Percentiles rank a stretch among this genome's conserved stretches.
phyloP scores from a whole-genome alignment of 2,329 filamentous ascomycete genomes.

The Aspergillus phoenicis region DNA sequence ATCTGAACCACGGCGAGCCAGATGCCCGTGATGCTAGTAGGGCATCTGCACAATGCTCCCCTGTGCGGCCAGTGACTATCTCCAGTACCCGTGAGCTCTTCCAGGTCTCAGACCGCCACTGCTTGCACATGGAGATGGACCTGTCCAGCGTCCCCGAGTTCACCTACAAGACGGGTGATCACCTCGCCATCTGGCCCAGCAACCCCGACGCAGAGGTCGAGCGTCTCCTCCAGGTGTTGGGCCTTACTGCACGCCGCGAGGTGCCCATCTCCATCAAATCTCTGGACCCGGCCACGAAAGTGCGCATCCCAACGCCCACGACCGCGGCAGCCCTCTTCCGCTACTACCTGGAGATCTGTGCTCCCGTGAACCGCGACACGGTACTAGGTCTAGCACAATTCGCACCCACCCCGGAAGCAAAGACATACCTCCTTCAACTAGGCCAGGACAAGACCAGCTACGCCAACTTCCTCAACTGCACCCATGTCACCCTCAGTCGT shows the following conservation, averaged over 20 bases:
- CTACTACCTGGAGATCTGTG: constrained; percentile 91
- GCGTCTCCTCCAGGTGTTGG: constrained; percentile 72
- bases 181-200: constrained; percentile 88
- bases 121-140: constrained; percentile 86
- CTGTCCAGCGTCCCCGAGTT: constrained; percentile 75
- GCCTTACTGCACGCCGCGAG: constrained; percentile 50
- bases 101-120: constrained; percentile 76
- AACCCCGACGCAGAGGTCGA: constrained; percentile 86
- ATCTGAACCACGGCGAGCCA: constrained; percentile 86
- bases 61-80: constrained; percentile 83
- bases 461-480: constrained; percentile 71
- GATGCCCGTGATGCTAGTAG: constrained; percentile 59
- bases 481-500: constrained; percentile 66
- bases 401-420: constrained; percentile 74
- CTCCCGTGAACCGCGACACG: constrained; percentile 89
- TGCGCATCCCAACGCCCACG: constrained; percentile 87
- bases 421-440: constrained; percentile 78
- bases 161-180: constrained; percentile 89
- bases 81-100: constrained; percentile 79
- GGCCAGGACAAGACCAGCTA: constrained; percentile 87
- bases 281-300: constrained; percentile 68
- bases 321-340: constrained; percentile 83
- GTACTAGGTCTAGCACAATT: constrained; percentile 79
- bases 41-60: constrained; percentile 63
- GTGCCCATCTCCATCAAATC: constrained; percentile 58